Base-by-base conservation (phyloP, 2,329 filamentous ascomycete species). In the Ophiocordyceps australis region DNA sequence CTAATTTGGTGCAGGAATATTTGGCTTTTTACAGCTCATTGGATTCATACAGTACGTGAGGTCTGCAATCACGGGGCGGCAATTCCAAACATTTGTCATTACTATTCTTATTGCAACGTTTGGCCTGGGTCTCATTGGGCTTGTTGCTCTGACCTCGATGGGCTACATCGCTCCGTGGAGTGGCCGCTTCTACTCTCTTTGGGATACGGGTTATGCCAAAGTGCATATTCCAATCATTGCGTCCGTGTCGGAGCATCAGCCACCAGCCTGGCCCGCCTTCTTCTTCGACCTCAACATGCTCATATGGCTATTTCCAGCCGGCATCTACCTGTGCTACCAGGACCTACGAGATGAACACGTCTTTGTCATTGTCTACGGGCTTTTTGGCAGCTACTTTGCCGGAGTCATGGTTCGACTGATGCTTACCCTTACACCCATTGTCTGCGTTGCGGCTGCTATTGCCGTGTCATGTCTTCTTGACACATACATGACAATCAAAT, bases 381-480 rank as follows among this genome's bases (percentile, higher is more conserved):
- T 98, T 23, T 76, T 95, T 35, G 81, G 82, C 37, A 94, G 82
- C 55, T 98, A 98, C 62, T 98, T 98, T 44, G 82, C 91, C 14
- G 89, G 89, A 48, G 91, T 98, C 55, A 98, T 98, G 89, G 89
- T 98, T 33, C 83, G 89, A 56, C 62, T 98, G 42, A 98, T 98
- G 89, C 69, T 98, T 34, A 98, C 89, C 1, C 59, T 98, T 38
- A 98, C 89, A 2, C 89, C 89, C 2, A 76, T 98, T 37, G 89
- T 98, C 26, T 98, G 89, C 51, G 82, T 94, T 37, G 77, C 89
- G 22, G 82, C 86, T 28, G 89, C 86, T 23, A 71, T 98, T 42
- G 81, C 82, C 11, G 59, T 83, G 22, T 95, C 89, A 12, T 71
- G 78, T 38, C 76, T 98, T 28, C 62, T 98, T 26, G 86, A 95